Base-by-base conservation (phyloP, 2,329 filamentous ascomycete species). In the Paecilomyces formosus region DNA sequence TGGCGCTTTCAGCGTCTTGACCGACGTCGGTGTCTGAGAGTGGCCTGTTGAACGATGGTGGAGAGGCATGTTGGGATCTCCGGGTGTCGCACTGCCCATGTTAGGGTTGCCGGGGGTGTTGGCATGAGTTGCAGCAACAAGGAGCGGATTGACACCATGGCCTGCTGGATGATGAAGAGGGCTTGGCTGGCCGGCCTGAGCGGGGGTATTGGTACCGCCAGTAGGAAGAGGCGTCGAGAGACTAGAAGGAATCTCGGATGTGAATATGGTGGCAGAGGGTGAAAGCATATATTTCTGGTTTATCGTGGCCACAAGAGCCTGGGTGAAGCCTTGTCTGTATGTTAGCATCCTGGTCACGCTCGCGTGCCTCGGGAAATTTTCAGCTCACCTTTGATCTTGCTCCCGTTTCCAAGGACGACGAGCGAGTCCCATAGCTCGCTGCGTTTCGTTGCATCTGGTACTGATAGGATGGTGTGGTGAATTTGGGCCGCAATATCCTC, bases 201-300 rank as follows among this genome's bases (percentile, higher is more conserved):
- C 68, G 1, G 90, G 90, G 0, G 94, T 95, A 1, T 93, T 97
- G 74, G 96, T 94, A 15, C 92, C 86, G 33, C 93, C 93, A 0
- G 93, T 97, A 21, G 91, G 92, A 11, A 88, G 83, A 1, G 94
- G 94, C 0, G 94, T 97, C 30, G 90, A 92, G 70, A 97, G 85
- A 75, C 94, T 93, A 8, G 92, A 97, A 7, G 94, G 94, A 39
- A 97, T 86, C 74, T 99, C 94, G 22, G 92, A 96, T 35, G 92
- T 96, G 81, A 97, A 97, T 68, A 97, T 97, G 50, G 92, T 97
- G 55, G 91, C 92, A 1, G 91, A 93, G 28, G 94, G 94, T 1
- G 92, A 96, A 64, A 99, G 87, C 57, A 97, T 83, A 73, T 96
- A 94, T 63, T 92, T 92, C 54, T 87, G 83, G 39, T 84, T 84